A percentile compares a stretch with the other conserved stretches of the same genome.
Evolutionary conservation across 495 filamentous ascomycete genomes (phyloP).

Genomic region (Aspergillus bridgeri): DNA sequence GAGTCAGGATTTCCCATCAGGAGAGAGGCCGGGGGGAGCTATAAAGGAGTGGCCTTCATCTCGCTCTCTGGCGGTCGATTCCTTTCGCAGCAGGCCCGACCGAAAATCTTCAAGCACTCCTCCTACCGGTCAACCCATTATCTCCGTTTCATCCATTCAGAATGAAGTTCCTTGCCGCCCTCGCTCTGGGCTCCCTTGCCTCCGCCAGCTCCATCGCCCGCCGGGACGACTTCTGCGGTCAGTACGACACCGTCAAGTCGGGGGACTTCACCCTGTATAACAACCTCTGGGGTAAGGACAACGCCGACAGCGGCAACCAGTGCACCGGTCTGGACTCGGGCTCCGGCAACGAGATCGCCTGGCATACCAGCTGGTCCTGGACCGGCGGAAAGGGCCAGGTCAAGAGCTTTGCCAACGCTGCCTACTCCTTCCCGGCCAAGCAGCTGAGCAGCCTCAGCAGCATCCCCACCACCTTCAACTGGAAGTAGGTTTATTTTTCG

Average conservation of each 20-base stretch:
- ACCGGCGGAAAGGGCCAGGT: slow-evolving; percentile 46
- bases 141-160: slow-evolving; percentile 12
- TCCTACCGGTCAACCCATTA: background rate
- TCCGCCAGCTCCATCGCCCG: slow-evolving; percentile 33
- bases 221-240: slow-evolving; percentile 47
- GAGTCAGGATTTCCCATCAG: background rate
- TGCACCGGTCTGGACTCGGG: slow-evolving; percentile 53
- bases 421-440: slow-evolving; percentile 41
- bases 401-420: slow-evolving; percentile 60
- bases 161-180: slow-evolving; percentile 35
- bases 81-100: background rate
- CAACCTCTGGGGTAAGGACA: slow-evolving; percentile 50
- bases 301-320: slow-evolving; percentile 49
- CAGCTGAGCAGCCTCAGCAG: slow-evolving; percentile 46
- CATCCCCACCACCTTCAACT: slow-evolving; percentile 52
- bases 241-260: slow-evolving; percentile 41
- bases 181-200: slow-evolving; percentile 32
- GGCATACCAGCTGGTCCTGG: slow-evolving; percentile 60
- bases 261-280: slow-evolving; percentile 53
- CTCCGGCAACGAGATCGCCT: slow-evolving; percentile 45
- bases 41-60: background rate
- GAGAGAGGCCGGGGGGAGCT: background rate
- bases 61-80: background rate
- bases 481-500: slow-evolving; percentile 40
- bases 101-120: background rate